These are phyloP conservation scores for Dendrocalamus sinicus DNA, from an alignment of 176 grass and related monocot genomes.

Conservation along the genomic window DNA sequence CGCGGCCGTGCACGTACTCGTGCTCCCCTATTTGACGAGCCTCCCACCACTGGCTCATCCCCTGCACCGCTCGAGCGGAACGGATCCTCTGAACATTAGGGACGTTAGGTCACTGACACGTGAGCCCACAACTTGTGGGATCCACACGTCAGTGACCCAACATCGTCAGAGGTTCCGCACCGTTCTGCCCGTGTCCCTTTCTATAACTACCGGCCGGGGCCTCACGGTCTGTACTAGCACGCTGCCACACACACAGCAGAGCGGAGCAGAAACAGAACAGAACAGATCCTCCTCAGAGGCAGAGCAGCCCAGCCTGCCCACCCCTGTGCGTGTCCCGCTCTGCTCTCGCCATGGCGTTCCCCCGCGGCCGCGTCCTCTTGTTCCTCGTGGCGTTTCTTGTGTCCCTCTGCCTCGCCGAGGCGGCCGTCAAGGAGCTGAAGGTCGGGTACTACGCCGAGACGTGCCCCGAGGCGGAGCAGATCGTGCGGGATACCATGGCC, in stretches of 20 bases:
- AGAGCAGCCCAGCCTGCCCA: not conserved
- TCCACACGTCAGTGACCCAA: no score
- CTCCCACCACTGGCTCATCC: not conserved
- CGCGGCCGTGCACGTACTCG: conserved; percentile 6
- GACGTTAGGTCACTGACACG: no score
- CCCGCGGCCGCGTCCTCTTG: not conserved
- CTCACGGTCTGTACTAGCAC: not conserved
- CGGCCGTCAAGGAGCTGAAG: conserved; percentile 46
- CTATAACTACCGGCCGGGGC: conserved; percentile 11
- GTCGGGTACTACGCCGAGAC: conserved; percentile 81
- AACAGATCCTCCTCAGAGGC: not conserved
- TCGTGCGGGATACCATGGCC: conserved; percentile 65
- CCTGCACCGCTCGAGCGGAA: no score
- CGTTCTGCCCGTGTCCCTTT: conserved; percentile 13
- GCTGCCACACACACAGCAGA: conserved; percentile 13
- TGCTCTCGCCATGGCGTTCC: conserved; percentile 37
- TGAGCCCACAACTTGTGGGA: no score
- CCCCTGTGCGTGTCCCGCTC: not conserved
- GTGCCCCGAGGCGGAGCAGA: conserved; percentile 74
- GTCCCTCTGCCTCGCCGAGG: not conserved
- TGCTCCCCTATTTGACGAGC: not conserved
- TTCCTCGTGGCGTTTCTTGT: not conserved
- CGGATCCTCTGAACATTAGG: no score
- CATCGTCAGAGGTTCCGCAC: no score
- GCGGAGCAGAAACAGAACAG: not conserved